Evolutionary conservation across 2,329 filamentous ascomycete genomes (phyloP), one percentile per base, ranked within the genome.

Genomic region (Alternaria metachromatica): DNA sequence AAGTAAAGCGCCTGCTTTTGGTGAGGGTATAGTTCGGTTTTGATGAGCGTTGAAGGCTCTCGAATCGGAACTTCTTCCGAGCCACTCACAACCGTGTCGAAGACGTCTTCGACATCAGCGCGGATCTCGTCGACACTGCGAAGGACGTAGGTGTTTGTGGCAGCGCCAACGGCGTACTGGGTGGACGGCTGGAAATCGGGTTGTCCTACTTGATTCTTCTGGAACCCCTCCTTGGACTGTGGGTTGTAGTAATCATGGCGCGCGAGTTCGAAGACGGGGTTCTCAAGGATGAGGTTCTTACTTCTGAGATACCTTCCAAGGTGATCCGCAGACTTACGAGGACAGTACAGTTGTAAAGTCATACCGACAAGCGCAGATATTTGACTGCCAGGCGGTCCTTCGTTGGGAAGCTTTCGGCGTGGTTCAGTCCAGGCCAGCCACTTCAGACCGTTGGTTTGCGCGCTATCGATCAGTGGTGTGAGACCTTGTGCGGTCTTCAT

Each of bases 1-100:
- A 97, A 98, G 76, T 90, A 88, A 0, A 98, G 85, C 0, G 92
- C 95, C 80, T 97, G 94, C 78, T 93, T 96, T 78, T 98, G 95
- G 80, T 98, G 95, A 62, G 87, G 86, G 45, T 97, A 88, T 18
- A 98, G 82, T 26, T 88, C 84, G 0, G 82, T 85, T 0, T 90
- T 94, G 60, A 86, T 85, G 57, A 96, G 86, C 7, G 81, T 67
- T 57, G 88, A 85, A 0, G 92, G 87, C 5, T 95, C 89, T 82
- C 90, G 89, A 68, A 90, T 87, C 0, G 92, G 91, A 7, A 98
- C 82, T 63, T 93, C 88, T 60, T 96, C 91, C 12, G 72, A 69
- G 10, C 87, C 89, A 71, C 90, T 90, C 25, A 90, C 87, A 43
- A 97, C 87, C 8, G 90, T 91, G 81, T 97, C 94, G 73, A 99